phyloP scores from a whole-genome alignment of 257 asterid species.

The Cynanchum wilfordii region DNA sequence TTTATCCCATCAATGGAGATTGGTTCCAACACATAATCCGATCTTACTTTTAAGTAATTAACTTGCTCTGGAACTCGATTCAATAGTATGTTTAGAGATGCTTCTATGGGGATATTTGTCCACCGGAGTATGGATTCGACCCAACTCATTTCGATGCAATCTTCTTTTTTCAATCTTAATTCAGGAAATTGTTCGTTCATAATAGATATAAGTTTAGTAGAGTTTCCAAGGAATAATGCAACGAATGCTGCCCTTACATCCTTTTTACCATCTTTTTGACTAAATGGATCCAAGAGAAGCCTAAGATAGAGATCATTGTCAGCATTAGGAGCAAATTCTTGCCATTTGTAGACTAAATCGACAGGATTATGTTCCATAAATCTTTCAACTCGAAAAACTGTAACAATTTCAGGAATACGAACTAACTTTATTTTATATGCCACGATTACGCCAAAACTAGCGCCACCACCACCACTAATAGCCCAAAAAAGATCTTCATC shows the following conservation, averaged over 20 bases:
- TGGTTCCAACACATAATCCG: constrained; percentile 20
- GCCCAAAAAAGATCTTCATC: too few relatives aligned
- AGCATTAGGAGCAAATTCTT: background rate
- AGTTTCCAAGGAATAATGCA: background rate
- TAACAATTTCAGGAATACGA: too few relatives aligned
- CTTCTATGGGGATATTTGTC: constrained; percentile 11
- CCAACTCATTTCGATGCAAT: constrained; percentile 23
- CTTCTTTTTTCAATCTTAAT: background rate
- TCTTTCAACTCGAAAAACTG: too few relatives aligned
- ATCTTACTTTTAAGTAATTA: constrained; percentile 16
- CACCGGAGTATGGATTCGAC: constrained; percentile 16
- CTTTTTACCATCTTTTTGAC: background rate
- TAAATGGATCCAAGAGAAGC: background rate
- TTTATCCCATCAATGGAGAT: constrained; percentile 5
- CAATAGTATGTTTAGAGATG: constrained; percentile 1
- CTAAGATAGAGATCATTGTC: background rate
- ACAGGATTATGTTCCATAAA: too few relatives aligned
- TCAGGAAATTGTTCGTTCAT: background rate
- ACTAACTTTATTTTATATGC: too few relatives aligned
- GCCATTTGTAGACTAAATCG: background rate
- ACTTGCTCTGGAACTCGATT: background rate
- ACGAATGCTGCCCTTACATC: background rate
- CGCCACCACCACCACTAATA: too few relatives aligned
- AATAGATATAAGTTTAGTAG: background rate
- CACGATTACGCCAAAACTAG: too few relatives aligned